Evolutionary conservation across 2,329 filamentous ascomycete species (phyloP).

Genomic region (Colletotrichum melonis): DNA sequence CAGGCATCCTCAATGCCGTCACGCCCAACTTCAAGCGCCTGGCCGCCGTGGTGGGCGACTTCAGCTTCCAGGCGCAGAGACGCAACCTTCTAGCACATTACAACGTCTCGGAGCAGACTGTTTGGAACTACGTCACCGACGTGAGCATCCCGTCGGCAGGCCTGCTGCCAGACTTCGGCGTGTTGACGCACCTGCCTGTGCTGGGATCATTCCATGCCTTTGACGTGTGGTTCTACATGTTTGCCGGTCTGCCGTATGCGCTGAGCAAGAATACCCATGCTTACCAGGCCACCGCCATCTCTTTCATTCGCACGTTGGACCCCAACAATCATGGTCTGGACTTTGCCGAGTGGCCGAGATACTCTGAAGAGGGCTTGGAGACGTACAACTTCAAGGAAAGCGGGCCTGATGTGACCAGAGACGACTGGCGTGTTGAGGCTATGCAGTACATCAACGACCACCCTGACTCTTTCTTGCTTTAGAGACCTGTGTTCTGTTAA

Average conservation of each 20-base stretch:
- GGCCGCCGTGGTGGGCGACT: slow-evolving; percentile 71
- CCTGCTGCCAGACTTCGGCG: background rate
- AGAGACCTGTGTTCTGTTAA: background rate
- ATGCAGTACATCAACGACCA: slow-evolving; percentile 22
- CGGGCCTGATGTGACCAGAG: background rate
- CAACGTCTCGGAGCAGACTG: slow-evolving; percentile 11
- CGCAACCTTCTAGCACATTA: slow-evolving; percentile 55
- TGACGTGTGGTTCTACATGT: slow-evolving; percentile 20
- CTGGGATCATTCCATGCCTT: slow-evolving; percentile 14
- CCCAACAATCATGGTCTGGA: slow-evolving; percentile 16
- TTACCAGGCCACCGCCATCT: slow-evolving; percentile 19
- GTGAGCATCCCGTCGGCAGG: slow-evolving; percentile 9
- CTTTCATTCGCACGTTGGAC: slow-evolving; percentile 12
- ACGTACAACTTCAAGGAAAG: slow-evolving; percentile 18
- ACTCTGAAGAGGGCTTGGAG: background rate
- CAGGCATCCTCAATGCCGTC: slow-evolving; percentile 65
- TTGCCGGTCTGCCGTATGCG: slow-evolving; percentile 7
- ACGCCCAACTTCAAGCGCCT: slow-evolving; percentile 75
- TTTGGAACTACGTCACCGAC: slow-evolving; percentile 20
- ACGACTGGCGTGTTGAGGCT: slow-evolving; percentile 17
- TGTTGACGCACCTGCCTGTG: slow-evolving; percentile 11
- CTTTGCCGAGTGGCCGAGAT: slow-evolving; percentile 3
- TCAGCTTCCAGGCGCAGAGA: slow-evolving; percentile 60
- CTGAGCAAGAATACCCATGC: slow-evolving; percentile 18
- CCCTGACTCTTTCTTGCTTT: slow-evolving; percentile 10